Base-by-base conservation (phyloP, 192 early-diverging fungal species). In the Spinellus fusiger region DNA sequence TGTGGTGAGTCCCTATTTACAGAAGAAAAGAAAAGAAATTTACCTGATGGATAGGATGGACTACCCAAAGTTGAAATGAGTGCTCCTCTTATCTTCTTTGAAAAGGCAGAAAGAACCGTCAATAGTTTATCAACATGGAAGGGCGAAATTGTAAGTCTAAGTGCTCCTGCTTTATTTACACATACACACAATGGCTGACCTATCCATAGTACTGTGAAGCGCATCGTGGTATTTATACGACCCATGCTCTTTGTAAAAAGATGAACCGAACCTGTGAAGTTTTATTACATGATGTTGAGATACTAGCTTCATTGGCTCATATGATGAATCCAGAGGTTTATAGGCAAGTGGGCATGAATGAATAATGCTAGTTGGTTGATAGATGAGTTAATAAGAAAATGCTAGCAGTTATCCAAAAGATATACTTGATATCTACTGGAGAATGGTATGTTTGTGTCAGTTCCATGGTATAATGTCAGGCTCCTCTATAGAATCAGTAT, bases 391-490 rank as follows among this genome's bases (percentile, higher is more conserved):
- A 49, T 7, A 20, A 23, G 35, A n/a, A 1, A 23, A 1, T 13
- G 13, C 16, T 23, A 34, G 29, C 50, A 78, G 64, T 23, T 92
- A 98, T 60, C 93, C 93, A 5, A 84, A 88, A 34, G 70, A 65
- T 0, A 85, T 89, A 49, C 60, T 99, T 1, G 88, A 90, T 34
- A 72, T 84, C 1, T 68, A 93, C 38, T 99, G 97, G 97, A 93
- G 96, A 69, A 70, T 86, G 48, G 68, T 94, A 10, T 83, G 93
- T 20, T 77, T 99, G 76, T 94, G 91, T 66, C 97, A 99, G 82
- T 99, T 99, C 69, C 97, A 99, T 64, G 95, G 98, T 73, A 91
- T 98, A 3, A 77, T 99, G 44, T 94, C 97, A 0, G 97, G 97
- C 0, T 89, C 90, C 3, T 78, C 86, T 15, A 98, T 99, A 64